A percentile compares a stretch with the other conserved stretches of the same genome.
phyloP scores from a whole-genome alignment of 2,329 filamentous ascomycete species.

The Exserohilum rostratum region DNA sequence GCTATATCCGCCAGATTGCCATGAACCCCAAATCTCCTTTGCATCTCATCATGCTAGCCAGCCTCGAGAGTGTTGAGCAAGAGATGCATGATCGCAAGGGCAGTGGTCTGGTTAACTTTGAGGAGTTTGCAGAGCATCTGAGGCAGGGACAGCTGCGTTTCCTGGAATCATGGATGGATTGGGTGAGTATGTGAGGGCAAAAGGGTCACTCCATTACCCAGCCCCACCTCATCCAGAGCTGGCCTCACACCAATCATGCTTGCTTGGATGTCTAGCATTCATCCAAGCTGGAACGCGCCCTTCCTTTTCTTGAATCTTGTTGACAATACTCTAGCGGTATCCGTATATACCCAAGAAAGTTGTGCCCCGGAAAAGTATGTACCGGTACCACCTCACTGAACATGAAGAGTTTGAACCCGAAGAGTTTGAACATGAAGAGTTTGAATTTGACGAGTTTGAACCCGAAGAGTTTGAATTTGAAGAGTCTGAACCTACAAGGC shows the following conservation, averaged over 20 bases:
- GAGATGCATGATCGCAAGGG: conserved; percentile 76
- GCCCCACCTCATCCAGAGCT: not conserved
- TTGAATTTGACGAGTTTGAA: no score
- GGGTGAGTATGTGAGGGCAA: conserved; percentile 53
- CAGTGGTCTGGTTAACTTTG: conserved; percentile 75
- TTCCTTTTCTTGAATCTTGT: no score
- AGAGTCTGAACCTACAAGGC: no score
- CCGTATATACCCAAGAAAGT: no score
- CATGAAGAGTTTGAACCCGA: no score
- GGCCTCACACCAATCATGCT: not conserved
- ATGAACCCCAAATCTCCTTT: conserved; percentile 27
- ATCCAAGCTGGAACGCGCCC: no score
- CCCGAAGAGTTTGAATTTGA: no score
- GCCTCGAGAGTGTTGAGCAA: conserved; percentile 68
- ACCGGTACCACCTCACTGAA: no score
- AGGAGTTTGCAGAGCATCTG: conserved; percentile 81
- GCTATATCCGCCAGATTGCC: conserved; percentile 27
- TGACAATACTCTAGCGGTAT: no score
- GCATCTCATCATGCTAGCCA: conserved; percentile 49
- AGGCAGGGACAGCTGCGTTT: conserved; percentile 70
- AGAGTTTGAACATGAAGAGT: no score
- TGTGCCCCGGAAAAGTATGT: no score
- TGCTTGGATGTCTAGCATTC: not conserved
- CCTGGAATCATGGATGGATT: conserved; percentile 89
- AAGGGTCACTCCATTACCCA: not conserved